Percentiles rank a stretch among this genome's conserved stretches.
These are phyloP conservation scores for Powellomyces hirtus DNA, from an alignment of 192 early-diverging fungal species.

Conservation along the genomic window DNA sequence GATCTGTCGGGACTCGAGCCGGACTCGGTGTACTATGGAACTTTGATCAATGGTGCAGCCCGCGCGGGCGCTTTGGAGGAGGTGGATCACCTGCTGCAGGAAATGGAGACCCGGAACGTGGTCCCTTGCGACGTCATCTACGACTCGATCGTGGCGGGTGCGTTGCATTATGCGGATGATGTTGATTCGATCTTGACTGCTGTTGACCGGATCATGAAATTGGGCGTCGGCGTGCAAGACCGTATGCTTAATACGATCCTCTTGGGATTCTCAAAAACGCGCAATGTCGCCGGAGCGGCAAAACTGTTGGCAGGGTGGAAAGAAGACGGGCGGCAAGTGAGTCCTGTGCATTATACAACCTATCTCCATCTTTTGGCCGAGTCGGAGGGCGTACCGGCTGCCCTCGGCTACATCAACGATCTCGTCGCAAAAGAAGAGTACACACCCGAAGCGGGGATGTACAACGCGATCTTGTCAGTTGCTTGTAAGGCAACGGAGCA, in stretches of 20 bases:
- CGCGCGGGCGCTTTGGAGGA: not conserved
- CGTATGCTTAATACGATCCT: not conserved
- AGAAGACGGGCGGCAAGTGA: not conserved
- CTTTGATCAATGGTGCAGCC: not conserved
- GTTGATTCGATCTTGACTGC: not conserved
- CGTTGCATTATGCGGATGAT: not conserved
- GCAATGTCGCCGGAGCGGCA: not conserved
- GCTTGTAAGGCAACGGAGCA: not conserved
- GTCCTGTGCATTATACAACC: not conserved
- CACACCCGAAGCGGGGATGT: constrained; percentile 3
- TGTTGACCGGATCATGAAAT: not conserved
- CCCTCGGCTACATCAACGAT: not conserved
- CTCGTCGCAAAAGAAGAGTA: not conserved
- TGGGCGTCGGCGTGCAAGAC: not conserved
- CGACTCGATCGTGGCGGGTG: not conserved
- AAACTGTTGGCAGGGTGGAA: not conserved
- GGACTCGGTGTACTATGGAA: not conserved
- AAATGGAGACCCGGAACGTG: not conserved
- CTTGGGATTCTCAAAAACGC: not conserved
- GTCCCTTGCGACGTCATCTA: not conserved
- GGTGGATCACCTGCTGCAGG: not conserved
- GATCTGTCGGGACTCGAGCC: constrained; percentile 5
- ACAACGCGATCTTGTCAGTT: not conserved
- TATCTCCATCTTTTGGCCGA: not conserved
- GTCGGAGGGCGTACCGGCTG: not conserved